Percentiles rank a stretch among this genome's conserved stretches.
Evolutionary conservation across 371 early-diverging fungal genomes (phyloP).

Genomic region (Smittium culicis): DNA sequence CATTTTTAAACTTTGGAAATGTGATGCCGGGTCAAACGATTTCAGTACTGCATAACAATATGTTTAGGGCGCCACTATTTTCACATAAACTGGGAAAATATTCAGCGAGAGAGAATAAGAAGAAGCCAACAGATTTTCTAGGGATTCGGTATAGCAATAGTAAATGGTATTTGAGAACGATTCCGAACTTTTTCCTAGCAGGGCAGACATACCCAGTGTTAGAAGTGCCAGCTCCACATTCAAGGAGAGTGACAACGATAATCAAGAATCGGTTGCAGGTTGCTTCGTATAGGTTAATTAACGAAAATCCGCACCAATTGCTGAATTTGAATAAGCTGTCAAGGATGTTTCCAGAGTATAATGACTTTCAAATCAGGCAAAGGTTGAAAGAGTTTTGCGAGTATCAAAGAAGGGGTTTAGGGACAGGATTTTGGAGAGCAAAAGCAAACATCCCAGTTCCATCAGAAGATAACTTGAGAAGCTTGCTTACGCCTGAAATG

Average conservation of each 20-base stretch:
- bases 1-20: constrained; percentile 94
- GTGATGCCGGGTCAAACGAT: constrained; percentile 85
- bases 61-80: constrained; percentile 94
- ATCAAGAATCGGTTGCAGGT: constrained; percentile 89
- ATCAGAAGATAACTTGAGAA: constrained; percentile 84
- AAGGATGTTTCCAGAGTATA: constrained; percentile 70
- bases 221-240: constrained; percentile 96
- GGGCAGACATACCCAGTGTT: constrained; percentile 96
- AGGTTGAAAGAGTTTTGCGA: constrained; percentile 93
- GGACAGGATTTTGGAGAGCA: constrained; percentile 86
- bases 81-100: no score
- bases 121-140: constrained; percentile 59
- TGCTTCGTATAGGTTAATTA: constrained; percentile 72
- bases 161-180: constrained; percentile 58
- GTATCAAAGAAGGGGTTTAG: constrained; percentile 78
- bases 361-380: constrained; percentile 71
- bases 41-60: constrained; percentile 83
- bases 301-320: constrained; percentile 53
- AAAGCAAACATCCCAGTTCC: constrained; percentile 72
- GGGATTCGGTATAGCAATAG: constrained; percentile 57
- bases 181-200: constrained; percentile 75
- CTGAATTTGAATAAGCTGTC: constrained; percentile 62
- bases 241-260: constrained; percentile 86
- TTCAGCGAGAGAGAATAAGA: constrained; percentile 29
- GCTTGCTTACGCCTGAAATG: constrained; percentile 97